Percentiles rank a stretch among this genome's conserved stretches.
These are phyloP conservation scores for Mychonastes homosphaera DNA, from an alignment of 139 green algal species.

Conservation along the genomic window DNA sequence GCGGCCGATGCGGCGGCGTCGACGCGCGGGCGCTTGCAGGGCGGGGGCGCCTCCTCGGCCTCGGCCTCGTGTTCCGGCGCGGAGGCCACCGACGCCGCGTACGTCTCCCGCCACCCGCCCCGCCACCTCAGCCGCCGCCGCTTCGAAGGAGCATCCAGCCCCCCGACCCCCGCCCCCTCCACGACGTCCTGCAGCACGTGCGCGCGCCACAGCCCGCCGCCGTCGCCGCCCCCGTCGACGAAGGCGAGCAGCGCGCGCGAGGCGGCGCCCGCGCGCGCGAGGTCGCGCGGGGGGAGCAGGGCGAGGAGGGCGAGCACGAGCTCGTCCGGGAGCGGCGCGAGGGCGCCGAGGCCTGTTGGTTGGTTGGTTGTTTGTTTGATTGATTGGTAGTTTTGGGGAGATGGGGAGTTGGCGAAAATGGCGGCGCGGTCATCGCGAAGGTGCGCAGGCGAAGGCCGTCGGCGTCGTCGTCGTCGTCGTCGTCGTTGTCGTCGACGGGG, in stretches of 20 bases:
- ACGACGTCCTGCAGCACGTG: constrained; percentile 58
- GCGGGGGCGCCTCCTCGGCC: not conserved
- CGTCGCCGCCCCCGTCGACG: constrained; percentile 62
- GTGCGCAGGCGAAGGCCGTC: too few species aligned
- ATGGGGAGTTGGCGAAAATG: not conserved
- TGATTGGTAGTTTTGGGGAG: too few species aligned
- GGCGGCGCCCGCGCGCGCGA: constrained; percentile 32
- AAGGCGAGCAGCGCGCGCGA: constrained; percentile 71
- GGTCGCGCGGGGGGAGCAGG: constrained; percentile 23
- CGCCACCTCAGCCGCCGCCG: constrained; percentile 17
- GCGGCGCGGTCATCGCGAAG: not conserved
- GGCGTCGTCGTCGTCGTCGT: too few species aligned
- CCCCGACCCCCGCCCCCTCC: not conserved
- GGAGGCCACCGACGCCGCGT: constrained; percentile 17
- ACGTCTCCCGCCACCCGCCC: constrained; percentile 48
- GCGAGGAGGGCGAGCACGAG: constrained; percentile 61
- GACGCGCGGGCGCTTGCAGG: not conserved
- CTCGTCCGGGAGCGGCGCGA: constrained; percentile 62
- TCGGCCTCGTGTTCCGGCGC: not conserved
- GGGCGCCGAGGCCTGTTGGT: constrained; percentile 65
- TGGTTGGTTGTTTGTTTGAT: too few species aligned
- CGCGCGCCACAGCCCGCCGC: constrained; percentile 82
- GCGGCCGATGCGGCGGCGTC: constrained; percentile 10
- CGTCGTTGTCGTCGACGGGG: not conserved
- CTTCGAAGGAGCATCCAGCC: not conserved